Conservation (phyloP, 768 basidiomycete species). For the Cantharellus cinnabarinus region DNA sequence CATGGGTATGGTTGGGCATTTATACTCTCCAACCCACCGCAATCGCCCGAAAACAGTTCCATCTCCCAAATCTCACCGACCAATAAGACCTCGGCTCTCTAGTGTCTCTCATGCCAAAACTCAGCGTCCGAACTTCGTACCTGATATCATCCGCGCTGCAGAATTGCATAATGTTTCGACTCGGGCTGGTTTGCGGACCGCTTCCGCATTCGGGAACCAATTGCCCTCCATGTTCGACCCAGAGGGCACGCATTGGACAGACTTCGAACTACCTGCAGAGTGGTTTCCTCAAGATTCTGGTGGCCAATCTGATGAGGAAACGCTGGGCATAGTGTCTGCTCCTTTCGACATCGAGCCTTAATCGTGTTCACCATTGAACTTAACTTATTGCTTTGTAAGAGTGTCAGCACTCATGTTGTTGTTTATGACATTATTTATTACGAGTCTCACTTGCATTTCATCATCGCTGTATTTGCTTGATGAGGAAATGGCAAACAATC, state of each 20-base stretch:
- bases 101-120: neutral
- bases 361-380: no score
- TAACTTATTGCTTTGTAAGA: no score
- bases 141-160: neutral
- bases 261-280: conserved; percentile 39
- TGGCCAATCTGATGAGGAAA: neutral
- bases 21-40: neutral
- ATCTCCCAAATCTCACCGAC: no score
- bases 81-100: neutral
- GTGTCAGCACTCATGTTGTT: no score
- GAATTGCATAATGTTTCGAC: neutral
- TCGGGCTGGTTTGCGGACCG: conserved; percentile 19
- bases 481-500: no score
- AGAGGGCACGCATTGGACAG: conserved; percentile 18
- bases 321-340: neutral
- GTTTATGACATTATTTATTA: no score
- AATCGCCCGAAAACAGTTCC: neutral
- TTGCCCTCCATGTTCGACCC: conserved; percentile 27
- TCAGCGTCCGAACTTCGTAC: neutral
- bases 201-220: conserved; percentile 39
- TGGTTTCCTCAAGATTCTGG: neutral
- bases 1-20: no score
- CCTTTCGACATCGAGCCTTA: no score
- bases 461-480: no score
- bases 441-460: no score